Conservation (phyloP, 129 eudicot species). For the Artemisia argyi region DNA sequence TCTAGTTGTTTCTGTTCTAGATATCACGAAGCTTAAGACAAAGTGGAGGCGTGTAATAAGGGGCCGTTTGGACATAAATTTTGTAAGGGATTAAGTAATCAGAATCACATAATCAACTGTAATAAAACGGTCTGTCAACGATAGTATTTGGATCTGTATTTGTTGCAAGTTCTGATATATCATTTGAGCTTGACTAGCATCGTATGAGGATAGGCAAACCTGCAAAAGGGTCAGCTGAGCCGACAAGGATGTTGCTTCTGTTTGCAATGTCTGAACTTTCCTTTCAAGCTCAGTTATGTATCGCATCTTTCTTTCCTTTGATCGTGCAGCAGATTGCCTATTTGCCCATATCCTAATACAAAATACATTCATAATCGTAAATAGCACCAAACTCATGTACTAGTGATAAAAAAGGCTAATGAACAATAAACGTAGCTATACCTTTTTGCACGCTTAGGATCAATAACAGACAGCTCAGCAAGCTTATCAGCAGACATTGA, state of each 20-base stretch:
- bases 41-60: no score
- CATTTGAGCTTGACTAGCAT: neutral
- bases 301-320: constrained; percentile 90
- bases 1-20: no score
- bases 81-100: no score
- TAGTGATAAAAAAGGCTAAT: neutral
- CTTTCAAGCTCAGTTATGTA: constrained; percentile 86
- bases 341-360: constrained; percentile 79
- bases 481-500: constrained; percentile 77
- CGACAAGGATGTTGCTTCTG: constrained; percentile 63
- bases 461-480: constrained; percentile 75
- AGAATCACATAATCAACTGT: no score
- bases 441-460: constrained; percentile 91
- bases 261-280: constrained; percentile 65
- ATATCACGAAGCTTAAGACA: no score
- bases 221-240: constrained; percentile 70
- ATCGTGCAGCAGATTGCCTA: constrained; percentile 92
- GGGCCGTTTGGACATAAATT: no score
- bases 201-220: constrained; percentile 32
- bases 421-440: constrained; percentile 22
- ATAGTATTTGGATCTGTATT: no score
- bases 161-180: neutral
- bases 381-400: neutral
- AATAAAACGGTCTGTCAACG: no score
- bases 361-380: neutral